Conservation (phyloP, 805 yeast species). For the Myxozyma melibiosi region DNA sequence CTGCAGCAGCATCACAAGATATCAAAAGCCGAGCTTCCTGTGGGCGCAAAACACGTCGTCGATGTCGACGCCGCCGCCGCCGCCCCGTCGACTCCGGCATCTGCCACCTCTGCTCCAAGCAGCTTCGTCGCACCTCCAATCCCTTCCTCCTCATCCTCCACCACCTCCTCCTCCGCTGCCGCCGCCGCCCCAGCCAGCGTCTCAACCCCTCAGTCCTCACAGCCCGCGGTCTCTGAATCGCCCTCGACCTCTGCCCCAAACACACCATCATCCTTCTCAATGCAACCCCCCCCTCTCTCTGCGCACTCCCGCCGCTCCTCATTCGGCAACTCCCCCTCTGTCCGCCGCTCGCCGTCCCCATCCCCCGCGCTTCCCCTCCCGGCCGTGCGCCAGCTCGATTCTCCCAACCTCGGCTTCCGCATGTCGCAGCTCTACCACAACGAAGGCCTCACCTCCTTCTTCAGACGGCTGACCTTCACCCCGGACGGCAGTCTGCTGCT, state of each 20-base stretch:
- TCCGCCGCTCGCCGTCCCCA: slow-evolving; percentile 44
- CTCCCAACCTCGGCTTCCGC: slow-evolving; percentile 38
- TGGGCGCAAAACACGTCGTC: slow-evolving; percentile 32
- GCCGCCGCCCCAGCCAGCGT: neutral
- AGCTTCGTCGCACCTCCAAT: neutral
- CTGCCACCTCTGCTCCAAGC: neutral
- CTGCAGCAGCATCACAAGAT: slow-evolving; percentile 53
- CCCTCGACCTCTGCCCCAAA: slow-evolving; percentile 35
- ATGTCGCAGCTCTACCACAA: slow-evolving; percentile 63
- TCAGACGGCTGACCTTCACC: slow-evolving; percentile 80
- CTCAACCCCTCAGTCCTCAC: neutral
- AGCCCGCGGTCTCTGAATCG: slow-evolving; percentile 30
- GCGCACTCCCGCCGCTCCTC: slow-evolving; percentile 50
- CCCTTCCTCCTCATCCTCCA: neutral
- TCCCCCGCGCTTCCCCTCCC: slow-evolving; percentile 48
- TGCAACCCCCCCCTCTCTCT: slow-evolving; percentile 44
- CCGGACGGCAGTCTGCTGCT: slow-evolving; percentile 85
- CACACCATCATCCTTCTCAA: slow-evolving; percentile 34
- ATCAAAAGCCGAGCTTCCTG: slow-evolving; percentile 61
- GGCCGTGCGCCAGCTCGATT: slow-evolving; percentile 50
- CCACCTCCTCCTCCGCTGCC: neutral
- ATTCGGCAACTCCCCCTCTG: slow-evolving; percentile 44
- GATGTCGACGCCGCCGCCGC: slow-evolving; percentile 15
- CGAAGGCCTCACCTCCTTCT: slow-evolving; percentile 87
- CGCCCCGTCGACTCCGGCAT: neutral